Base-by-base conservation (phyloP, 805 yeast genomes). In the Lipomyces yamanashiensis region DNA sequence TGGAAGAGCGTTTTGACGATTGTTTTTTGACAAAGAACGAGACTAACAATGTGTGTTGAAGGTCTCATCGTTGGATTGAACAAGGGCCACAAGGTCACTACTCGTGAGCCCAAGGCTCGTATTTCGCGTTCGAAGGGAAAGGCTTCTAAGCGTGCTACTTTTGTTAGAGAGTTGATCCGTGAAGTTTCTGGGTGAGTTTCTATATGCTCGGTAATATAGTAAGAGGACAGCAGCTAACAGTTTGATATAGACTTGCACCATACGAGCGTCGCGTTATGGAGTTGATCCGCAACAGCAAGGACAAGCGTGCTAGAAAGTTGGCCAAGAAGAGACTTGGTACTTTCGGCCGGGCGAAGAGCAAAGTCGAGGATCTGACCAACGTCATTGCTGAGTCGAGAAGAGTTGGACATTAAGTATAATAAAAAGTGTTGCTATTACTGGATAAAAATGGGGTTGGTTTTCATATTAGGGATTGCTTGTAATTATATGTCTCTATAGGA, bases 231-330 rank as follows among this genome's bases (percentile, higher is more conserved):
- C 21, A n/a, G 17, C 53, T 44, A 37, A 50, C 56, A 12, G 21
- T 28, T 47, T 21, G n/a, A 37, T 12, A 34, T 21, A 64, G 69
- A 81, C 87, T 95, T 80, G 97, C 99, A 74, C 99, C 99, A 84
- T 95, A 95, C 84, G 99, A 95, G 87, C 92, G 97, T 87, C 92
- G 99, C 86, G 88, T 95, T 81, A 89, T 96, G 79, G 99, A 95
- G 86, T 87, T 95, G 85, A 87, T 95, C 89, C 95, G 99, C 88
- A 95, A 96, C 86, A 92, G 97, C 81, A 97, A 97, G 88, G 99
- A 95, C 86, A 95, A 95, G 96, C 95, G 98, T 87, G 99, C 99
- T 75, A 90, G 95, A 91, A 95, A 95, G 92, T 92, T 95, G 80
- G 98, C 98, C 74, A 95, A 95, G 95, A 95, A 90, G 96, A 93